These are phyloP conservation scores for Aspergillus heteromorphus DNA, from an alignment of 495 filamentous ascomycete genomes.

Conservation along the genomic window DNA sequence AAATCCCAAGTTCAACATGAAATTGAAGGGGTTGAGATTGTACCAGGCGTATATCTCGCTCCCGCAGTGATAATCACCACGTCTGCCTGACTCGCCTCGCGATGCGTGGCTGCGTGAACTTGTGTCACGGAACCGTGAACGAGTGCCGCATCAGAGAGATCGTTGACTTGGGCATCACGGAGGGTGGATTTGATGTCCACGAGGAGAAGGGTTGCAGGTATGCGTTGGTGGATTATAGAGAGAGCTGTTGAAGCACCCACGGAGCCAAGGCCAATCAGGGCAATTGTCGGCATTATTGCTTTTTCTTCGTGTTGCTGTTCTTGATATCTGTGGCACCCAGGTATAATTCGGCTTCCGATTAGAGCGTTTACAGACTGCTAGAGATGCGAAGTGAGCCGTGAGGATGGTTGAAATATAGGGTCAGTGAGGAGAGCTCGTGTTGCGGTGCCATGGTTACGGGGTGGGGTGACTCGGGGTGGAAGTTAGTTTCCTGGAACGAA, in stretches of 20 bases:
- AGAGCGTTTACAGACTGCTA: too few relatives aligned
- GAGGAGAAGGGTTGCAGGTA: constrained; percentile 36
- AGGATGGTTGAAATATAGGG: neutral
- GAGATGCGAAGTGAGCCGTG: too few relatives aligned
- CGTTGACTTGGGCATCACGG: constrained; percentile 39
- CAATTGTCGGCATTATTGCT: neutral
- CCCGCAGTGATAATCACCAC: constrained; percentile 44
- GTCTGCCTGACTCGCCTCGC: constrained; percentile 39
- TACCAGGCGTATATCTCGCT: constrained; percentile 24
- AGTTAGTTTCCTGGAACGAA: neutral
- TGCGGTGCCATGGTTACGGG: neutral
- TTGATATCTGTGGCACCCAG: neutral
- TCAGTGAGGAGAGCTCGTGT: neutral
- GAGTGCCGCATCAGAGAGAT: constrained; percentile 40
- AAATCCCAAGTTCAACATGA: neutral
- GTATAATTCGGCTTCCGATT: too few relatives aligned
- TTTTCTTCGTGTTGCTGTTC: neutral
- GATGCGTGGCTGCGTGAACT: constrained; percentile 29
- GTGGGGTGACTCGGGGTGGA: neutral
- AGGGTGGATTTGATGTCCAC: constrained; percentile 35
- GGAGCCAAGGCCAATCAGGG: constrained; percentile 27
- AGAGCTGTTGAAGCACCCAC: constrained; percentile 41
- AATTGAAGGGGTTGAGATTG: neutral
- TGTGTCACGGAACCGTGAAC: constrained; percentile 20
- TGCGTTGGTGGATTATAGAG: constrained; percentile 34